Conservation (phyloP, 2,329 filamentous ascomycete genomes). For the Elsinoe necatrix region DNA sequence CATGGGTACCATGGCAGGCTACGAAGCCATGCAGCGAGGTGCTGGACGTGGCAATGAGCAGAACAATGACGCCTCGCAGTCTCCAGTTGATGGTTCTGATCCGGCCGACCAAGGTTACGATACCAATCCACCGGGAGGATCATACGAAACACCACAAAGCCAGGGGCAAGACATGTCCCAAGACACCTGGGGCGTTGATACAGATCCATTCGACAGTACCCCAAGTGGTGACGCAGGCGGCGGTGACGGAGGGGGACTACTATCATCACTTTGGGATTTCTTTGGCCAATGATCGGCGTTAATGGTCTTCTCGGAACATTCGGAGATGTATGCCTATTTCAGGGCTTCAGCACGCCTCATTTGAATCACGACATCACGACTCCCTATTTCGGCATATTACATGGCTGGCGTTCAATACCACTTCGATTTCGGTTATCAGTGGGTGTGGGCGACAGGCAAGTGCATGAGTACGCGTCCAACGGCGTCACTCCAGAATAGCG, state of each 20-base stretch:
- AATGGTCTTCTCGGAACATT: not conserved
- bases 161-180: not conserved
- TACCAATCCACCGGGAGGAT: not conserved
- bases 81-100: conserved; percentile 27
- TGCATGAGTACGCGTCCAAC: not conserved
- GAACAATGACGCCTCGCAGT: conserved; percentile 17
- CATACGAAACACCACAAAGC: not conserved
- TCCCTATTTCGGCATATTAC: not conserved
- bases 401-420: not conserved
- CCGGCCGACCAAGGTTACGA: conserved; percentile 19
- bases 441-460: not conserved
- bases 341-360: not conserved
- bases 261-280: not conserved
- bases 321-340: not conserved
- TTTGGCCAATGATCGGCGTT: not conserved
- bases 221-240: not conserved
- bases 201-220: not conserved
- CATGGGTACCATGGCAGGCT: conserved; percentile 53
- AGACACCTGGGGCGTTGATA: not conserved
- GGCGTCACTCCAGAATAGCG: not conserved
- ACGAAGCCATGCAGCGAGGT: conserved; percentile 53
- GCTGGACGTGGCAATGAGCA: conserved; percentile 27
- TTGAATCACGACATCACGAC: not conserved
- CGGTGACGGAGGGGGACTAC: not conserved
- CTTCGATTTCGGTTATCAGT: not conserved